phyloP scores from a whole-genome alignment of 2,329 filamentous ascomycete genomes.

The Teratosphaeria nubilosa region DNA sequence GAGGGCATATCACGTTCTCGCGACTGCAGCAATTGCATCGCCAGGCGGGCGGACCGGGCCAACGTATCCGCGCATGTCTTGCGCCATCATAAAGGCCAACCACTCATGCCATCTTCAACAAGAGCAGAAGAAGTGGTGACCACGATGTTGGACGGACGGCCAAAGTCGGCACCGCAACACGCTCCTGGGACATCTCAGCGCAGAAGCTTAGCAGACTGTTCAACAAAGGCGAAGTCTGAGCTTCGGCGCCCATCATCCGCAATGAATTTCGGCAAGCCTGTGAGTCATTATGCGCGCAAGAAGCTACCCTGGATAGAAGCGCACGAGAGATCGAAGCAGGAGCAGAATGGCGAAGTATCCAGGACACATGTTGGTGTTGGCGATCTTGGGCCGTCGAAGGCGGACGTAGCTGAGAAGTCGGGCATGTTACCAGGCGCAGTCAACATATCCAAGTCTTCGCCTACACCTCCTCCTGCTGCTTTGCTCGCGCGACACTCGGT shows the following conservation, averaged over 20 bases:
- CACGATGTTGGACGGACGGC: neutral
- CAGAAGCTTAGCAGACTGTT: neutral
- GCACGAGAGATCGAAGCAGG: neutral
- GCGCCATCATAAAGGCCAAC: neutral
- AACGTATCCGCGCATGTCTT: neutral
- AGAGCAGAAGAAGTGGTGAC: neutral
- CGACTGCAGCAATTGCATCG: neutral
- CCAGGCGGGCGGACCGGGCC: neutral
- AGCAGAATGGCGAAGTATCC: neutral
- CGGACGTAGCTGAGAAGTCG: neutral
- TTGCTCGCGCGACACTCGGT: neutral
- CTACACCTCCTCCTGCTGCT: neutral
- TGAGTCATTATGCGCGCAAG: slow-evolving; percentile 8
- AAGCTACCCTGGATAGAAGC: slow-evolving; percentile 19
- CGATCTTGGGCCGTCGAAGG: neutral
- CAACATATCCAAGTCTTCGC: neutral
- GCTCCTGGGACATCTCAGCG: neutral
- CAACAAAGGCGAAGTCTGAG: neutral
- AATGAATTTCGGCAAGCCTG: neutral
- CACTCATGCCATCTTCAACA: neutral
- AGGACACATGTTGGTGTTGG: neutral
- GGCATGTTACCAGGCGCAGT: neutral
- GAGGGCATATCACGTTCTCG: neutral
- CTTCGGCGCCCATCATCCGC: neutral
- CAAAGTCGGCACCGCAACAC: neutral